A percentile compares a stretch with the other conserved stretches of the same genome.
These are phyloP conservation scores for Metroxylon sagu DNA, from an alignment of 176 grass and related monocot species.

Conservation along the genomic window DNA sequence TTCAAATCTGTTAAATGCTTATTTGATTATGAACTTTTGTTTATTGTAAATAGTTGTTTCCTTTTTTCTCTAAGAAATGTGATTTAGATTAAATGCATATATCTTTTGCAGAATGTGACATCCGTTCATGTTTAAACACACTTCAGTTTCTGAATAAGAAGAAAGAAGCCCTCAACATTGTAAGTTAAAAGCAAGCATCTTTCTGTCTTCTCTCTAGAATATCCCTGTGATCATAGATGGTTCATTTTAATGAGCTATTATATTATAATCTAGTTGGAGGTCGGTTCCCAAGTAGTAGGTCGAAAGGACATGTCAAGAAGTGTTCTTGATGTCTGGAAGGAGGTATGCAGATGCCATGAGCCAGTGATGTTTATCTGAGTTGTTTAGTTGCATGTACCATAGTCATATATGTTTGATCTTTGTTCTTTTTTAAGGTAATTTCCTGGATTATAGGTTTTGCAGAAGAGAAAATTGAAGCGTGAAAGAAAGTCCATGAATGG, in stretches of 20 bases:
- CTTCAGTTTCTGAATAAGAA: constrained; percentile 98
- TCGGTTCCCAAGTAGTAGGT: constrained; percentile 86
- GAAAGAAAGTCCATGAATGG: constrained; percentile 29
- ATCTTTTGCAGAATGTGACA: constrained; percentile 78
- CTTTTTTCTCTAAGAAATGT: no score
- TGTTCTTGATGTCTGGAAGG: constrained; percentile 79
- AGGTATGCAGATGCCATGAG: constrained; percentile 22
- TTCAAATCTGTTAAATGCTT: no score
- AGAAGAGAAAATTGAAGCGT: constrained; percentile 67
- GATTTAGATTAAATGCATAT: no score
- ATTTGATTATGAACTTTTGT: no score
- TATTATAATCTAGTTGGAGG: constrained; percentile 40
- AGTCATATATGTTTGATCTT: no score
- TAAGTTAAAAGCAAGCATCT: constrained; percentile 38
- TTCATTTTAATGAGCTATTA: constrained; percentile 9
- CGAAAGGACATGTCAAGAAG: constrained; percentile 92
- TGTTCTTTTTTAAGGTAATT: constrained; percentile 5
- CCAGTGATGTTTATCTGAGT: no score
- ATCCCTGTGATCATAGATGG: neutral
- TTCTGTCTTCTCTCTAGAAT: neutral
- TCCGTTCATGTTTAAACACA: constrained; percentile 92
- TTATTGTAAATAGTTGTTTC: no score
- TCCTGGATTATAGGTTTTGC: constrained; percentile 49
- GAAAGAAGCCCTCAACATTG: constrained; percentile 54
- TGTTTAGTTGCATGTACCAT: no score